Conservation (phyloP, 2,329 filamentous ascomycete genomes). For the Cercospora berteroae region DNA sequence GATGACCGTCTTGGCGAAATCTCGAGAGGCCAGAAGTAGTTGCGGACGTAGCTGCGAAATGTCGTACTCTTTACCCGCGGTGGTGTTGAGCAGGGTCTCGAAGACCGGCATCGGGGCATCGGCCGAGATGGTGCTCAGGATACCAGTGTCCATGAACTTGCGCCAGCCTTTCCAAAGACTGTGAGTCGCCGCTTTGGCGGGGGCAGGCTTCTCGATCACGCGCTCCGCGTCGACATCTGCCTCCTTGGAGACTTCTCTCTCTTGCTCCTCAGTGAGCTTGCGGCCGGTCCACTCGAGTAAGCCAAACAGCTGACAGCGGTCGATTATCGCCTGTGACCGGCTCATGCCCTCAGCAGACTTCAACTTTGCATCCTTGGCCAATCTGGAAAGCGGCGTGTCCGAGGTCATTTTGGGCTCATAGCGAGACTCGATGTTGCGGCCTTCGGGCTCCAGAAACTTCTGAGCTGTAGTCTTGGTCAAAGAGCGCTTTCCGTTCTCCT, state of each 20-base stretch:
- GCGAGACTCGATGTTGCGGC: conserved; percentile 60
- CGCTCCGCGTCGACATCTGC: conserved; percentile 61
- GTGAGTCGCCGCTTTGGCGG: conserved; percentile 44
- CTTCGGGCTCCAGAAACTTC: conserved; percentile 64
- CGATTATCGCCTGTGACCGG: conserved; percentile 35
- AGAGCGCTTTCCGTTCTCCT: conserved; percentile 55
- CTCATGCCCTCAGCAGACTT: not conserved
- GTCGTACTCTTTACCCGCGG: conserved; percentile 9
- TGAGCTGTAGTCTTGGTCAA: conserved; percentile 6
- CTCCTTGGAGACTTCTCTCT: conserved; percentile 54
- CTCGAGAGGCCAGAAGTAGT: conserved; percentile 9
- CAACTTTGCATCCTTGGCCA: conserved; percentile 47
- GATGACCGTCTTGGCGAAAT: conserved; percentile 13
- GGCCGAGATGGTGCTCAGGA: conserved; percentile 28
- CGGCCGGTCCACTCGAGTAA: conserved; percentile 28
- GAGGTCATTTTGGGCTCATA: conserved; percentile 5
- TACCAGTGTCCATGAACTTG: not conserved
- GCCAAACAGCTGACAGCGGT: conserved; percentile 26
- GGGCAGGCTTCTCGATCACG: conserved; percentile 50
- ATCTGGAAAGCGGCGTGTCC: conserved; percentile 40
- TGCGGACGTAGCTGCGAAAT: not conserved
- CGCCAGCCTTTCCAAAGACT: fast-evolving
- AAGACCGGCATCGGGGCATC: conserved; percentile 8
- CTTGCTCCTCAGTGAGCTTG: conserved; percentile 63
- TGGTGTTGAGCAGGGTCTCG: conserved; percentile 14